Evolutionary conservation across 352 stramenopile genomes (phyloP).

Genomic region (Chrysophaeum taylorii): DNA sequence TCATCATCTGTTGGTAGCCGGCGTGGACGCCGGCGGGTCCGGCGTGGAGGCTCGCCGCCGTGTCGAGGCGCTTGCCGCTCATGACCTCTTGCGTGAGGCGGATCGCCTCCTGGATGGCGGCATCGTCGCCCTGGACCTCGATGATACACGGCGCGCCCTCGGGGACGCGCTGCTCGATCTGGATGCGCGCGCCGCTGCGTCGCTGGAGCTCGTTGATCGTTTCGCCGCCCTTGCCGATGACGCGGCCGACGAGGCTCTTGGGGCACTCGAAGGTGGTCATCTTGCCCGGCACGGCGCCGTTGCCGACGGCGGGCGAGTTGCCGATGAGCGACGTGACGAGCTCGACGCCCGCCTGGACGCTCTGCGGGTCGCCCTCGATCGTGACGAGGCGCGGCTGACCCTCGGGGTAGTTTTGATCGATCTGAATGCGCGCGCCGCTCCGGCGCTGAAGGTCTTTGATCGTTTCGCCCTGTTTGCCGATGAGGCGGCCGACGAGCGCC

Average conservation of each 20-base stretch:
- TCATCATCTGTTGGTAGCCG: neutral
- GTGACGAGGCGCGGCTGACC: constrained; percentile 47
- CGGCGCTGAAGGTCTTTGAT: constrained; percentile 54
- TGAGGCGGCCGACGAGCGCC: constrained; percentile 40
- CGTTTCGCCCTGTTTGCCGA: constrained; percentile 54
- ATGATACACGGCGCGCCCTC: constrained; percentile 44
- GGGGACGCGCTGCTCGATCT: constrained; percentile 55
- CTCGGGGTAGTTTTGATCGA: constrained; percentile 51
- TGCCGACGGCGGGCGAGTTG: constrained; percentile 10
- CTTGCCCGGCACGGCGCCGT: constrained; percentile 22
- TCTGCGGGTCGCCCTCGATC: constrained; percentile 11
- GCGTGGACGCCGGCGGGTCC: neutral
- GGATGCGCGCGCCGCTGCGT: constrained; percentile 48
- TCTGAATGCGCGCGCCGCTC: constrained; percentile 47
- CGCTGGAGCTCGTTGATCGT: constrained; percentile 58
- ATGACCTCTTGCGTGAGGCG: constrained; percentile 10
- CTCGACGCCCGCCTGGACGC: neutral
- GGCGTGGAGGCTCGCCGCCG: neutral
- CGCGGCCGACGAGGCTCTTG: constrained; percentile 49
- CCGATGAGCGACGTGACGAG: constrained; percentile 8
- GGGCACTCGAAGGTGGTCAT: constrained; percentile 43
- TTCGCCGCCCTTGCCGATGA: constrained; percentile 50
- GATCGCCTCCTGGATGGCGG: neutral
- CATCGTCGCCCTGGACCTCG: constrained; percentile 21
- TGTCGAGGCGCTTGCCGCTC: neutral